These are phyloP conservation scores for Raphanus sativus DNA, from an alignment of 345 rosid species.

Conservation along the genomic window DNA sequence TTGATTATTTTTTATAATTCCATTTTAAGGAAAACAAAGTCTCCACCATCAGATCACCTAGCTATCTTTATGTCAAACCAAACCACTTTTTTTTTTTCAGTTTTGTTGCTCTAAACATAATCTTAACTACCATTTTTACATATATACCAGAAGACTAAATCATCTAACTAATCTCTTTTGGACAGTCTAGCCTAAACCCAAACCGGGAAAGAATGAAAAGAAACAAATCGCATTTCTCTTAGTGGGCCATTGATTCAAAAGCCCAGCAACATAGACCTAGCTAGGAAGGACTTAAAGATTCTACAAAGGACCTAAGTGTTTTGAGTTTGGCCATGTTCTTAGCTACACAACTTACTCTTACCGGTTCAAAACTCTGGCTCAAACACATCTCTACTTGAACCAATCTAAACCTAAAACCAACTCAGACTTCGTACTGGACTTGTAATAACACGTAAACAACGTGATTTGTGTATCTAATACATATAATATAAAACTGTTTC, in stretches of 20 bases:
- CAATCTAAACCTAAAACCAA: slow-evolving; percentile 30
- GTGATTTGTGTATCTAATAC: slow-evolving; percentile 6
- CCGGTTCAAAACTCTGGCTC: slow-evolving; percentile 36
- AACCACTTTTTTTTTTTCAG: neutral
- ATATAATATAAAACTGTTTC: slow-evolving; percentile 23
- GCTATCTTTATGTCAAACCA: slow-evolving; percentile 16
- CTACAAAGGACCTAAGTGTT: slow-evolving; percentile 62
- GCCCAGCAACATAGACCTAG: no score
- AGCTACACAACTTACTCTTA: slow-evolving; percentile 71
- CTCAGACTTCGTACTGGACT: slow-evolving; percentile 19
- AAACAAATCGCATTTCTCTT: no score
- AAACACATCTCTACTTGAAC: slow-evolving; percentile 41
- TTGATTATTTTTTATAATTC: neutral
- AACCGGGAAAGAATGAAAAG: neutral
- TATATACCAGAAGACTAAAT: neutral
- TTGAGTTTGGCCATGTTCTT: slow-evolving; percentile 69
- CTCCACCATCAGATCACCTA: slow-evolving; percentile 21
- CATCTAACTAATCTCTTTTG: neutral
- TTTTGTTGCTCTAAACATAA: neutral
- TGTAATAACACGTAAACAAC: slow-evolving; percentile 6
- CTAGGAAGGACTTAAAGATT: slow-evolving; percentile 77
- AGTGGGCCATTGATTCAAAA: no score
- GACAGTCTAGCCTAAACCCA: neutral
- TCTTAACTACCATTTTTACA: neutral
- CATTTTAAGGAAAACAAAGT: neutral